Conservation (phyloP, 495 filamentous ascomycete species). For the Glarea lozoyensis region DNA sequence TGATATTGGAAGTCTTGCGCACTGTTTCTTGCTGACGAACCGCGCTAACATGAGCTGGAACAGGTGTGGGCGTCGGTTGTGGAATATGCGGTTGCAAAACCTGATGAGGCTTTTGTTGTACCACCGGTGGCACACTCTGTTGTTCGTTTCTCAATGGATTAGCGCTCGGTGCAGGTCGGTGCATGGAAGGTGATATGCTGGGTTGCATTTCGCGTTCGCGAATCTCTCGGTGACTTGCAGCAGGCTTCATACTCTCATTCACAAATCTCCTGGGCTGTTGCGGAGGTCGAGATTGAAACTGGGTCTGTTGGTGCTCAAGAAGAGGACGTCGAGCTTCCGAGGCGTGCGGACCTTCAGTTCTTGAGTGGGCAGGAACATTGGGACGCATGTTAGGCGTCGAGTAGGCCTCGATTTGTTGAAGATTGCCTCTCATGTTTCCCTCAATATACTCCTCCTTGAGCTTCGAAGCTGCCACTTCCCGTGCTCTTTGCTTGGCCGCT, state of each 20-base stretch:
- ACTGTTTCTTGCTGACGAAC: conserved; percentile 35
- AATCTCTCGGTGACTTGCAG: not conserved
- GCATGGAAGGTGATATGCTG: conserved; percentile 15
- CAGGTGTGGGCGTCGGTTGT: conserved; percentile 3
- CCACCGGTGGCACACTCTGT: conserved; percentile 8
- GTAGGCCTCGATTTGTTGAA: conserved; percentile 21
- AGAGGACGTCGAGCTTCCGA: conserved; percentile 10
- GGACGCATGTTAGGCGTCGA: conserved; percentile 2
- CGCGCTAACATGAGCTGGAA: conserved; percentile 30
- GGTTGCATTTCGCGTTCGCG: conserved; percentile 11
- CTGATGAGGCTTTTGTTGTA: not conserved
- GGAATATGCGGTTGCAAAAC: not conserved
- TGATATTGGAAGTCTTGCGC: conserved; percentile 47
- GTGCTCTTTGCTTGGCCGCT: conserved; percentile 8
- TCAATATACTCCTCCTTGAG: no score
- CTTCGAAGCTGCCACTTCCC: no score
- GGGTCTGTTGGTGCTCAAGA: not conserved
- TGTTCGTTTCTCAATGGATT: conserved; percentile 14
- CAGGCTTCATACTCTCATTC: conserved; percentile 11
- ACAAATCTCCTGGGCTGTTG: conserved; percentile 11
- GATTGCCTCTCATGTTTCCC: no score
- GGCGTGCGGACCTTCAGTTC: conserved; percentile 10
- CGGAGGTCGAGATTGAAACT: conserved; percentile 12
- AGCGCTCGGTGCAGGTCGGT: conserved; percentile 14
- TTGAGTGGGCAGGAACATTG: conserved; percentile 4